Conservation (phyloP, 768 basidiomycete genomes). For the Neoboletus brunneissimus region DNA sequence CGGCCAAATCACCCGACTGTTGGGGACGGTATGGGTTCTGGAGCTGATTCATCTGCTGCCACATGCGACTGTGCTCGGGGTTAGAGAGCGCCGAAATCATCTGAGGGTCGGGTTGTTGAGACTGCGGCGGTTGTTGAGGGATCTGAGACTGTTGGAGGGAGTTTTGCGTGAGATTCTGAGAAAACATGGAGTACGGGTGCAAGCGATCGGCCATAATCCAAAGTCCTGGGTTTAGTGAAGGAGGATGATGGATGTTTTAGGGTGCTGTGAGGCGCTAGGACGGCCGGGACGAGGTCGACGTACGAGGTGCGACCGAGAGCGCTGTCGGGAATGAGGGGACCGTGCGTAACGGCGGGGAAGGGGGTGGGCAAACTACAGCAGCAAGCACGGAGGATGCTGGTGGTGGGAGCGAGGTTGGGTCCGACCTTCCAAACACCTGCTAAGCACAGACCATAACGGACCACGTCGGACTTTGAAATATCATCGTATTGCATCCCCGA, state of each 20-base stretch:
- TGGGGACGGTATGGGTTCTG: slow-evolving; percentile 44
- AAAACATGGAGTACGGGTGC: slow-evolving; percentile 53
- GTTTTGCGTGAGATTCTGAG: slow-evolving; percentile 44
- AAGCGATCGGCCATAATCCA: slow-evolving; percentile 63
- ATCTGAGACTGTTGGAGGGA: slow-evolving; percentile 43
- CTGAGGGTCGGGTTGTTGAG: slow-evolving; percentile 39
- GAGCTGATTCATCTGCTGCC: slow-evolving; percentile 55
- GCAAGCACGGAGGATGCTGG: slow-evolving; percentile 42
- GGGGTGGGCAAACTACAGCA: slow-evolving; percentile 30
- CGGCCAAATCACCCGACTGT: slow-evolving; percentile 40
- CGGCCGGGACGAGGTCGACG: slow-evolving; percentile 23
- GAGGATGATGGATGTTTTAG: slow-evolving; percentile 32
- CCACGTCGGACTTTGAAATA: slow-evolving; percentile 34
- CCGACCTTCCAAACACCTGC: slow-evolving; percentile 42
- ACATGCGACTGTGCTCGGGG: slow-evolving; percentile 52
- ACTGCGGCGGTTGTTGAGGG: slow-evolving; percentile 45
- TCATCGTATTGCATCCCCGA: slow-evolving; percentile 19
- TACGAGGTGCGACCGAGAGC: slow-evolving; percentile 20
- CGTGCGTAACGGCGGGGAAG: slow-evolving; percentile 49
- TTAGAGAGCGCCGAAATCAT: slow-evolving; percentile 42
- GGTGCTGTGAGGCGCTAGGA: slow-evolving; percentile 27
- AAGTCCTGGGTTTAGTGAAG: slow-evolving; percentile 23
- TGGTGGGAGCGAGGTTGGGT: slow-evolving; percentile 58
- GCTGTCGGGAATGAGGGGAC: slow-evolving; percentile 30
- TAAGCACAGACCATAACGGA: slow-evolving; percentile 39